Evolutionary conservation across 345 rosid genomes (phyloP).

Genomic region (Eutrema yunnanense): DNA sequence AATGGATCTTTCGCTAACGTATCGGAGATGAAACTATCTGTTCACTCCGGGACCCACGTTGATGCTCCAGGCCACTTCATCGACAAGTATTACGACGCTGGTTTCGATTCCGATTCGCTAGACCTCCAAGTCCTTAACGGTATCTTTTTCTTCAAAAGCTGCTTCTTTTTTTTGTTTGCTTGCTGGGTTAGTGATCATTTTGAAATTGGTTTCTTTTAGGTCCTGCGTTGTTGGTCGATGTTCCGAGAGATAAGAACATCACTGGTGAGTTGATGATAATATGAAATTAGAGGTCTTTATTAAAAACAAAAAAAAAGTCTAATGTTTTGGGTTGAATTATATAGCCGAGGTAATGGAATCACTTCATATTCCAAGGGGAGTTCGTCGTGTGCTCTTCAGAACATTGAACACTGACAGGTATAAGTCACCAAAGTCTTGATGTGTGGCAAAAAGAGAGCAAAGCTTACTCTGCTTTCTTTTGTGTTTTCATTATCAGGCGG

Average conservation of each 20-base stretch:
- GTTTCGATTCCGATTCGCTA: conserved; percentile 88
- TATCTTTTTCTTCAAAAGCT: neutral
- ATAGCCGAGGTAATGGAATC: conserved; percentile 84
- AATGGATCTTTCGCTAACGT: conserved; percentile 80
- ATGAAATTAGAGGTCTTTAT: neutral
- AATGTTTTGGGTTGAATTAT: neutral
- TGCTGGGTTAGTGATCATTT: neutral
- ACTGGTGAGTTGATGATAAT: conserved; percentile 42
- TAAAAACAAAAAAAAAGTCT: neutral
- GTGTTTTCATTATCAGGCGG: conserved; percentile 40
- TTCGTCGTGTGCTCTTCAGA: conserved; percentile 78
- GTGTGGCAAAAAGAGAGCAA: no score
- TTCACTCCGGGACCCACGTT: conserved; percentile 89
- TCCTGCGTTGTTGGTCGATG: conserved; percentile 52
- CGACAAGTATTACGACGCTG: conserved; percentile 84
- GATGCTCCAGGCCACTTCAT: conserved; percentile 93
- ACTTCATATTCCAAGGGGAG: conserved; percentile 68
- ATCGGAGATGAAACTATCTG: conserved; percentile 83
- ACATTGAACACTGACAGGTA: conserved; percentile 84
- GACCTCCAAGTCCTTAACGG: conserved; percentile 66
- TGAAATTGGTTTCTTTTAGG: conserved; percentile 24
- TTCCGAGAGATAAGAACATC: conserved; percentile 56
- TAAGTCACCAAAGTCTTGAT: neutral
- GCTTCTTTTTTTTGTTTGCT: no score
- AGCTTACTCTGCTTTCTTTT: neutral